A percentile compares a stretch with the other conserved stretches of the same genome.
Evolutionary conservation across 176 grass and related monocot genomes (phyloP).

Genomic region (Alloteropsis semialata): DNA sequence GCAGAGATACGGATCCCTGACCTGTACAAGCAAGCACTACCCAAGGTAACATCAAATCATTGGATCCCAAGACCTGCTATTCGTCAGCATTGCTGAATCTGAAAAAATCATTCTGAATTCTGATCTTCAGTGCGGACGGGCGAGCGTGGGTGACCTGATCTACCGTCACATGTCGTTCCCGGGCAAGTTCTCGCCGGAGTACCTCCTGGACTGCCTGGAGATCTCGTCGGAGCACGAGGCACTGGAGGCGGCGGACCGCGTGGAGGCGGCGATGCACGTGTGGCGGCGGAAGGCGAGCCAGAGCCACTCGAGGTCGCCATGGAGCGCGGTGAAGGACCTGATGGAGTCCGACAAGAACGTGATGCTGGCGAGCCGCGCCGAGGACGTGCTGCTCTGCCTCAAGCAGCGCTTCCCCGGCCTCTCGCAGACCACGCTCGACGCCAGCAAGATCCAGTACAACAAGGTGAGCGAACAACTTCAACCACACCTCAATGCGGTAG

Average conservation of each 20-base stretch:
- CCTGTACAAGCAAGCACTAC: conserved; percentile 59
- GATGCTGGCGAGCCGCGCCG: conserved; percentile 64
- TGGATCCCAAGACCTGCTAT: not conserved
- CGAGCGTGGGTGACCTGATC: conserved; percentile 65
- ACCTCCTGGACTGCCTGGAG: conserved; percentile 72
- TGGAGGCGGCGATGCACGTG: conserved; percentile 85
- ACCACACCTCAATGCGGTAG: not conserved
- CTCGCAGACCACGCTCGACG: conserved; percentile 71
- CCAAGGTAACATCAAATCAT: conserved; percentile 51
- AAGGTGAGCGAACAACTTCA: conserved; percentile 35
- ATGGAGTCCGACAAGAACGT: conserved; percentile 86
- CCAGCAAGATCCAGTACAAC: conserved; percentile 86
- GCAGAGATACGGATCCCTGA: conserved; percentile 70
- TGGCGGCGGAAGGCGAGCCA: conserved; percentile 64
- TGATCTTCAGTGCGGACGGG: conserved; percentile 56
- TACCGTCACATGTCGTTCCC: conserved; percentile 84
- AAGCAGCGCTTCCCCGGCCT: conserved; percentile 68
- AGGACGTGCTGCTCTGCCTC: conserved; percentile 61
- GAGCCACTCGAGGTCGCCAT: conserved; percentile 45
- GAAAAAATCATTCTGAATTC: not conserved
- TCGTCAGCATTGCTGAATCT: not conserved
- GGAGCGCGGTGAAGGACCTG: conserved; percentile 74
- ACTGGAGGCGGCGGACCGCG: conserved; percentile 56
- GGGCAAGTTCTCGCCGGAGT: conserved; percentile 70
- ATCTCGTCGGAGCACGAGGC: conserved; percentile 82